phyloP scores from a whole-genome alignment of 1,284 basidiomycete species.

The Takashimella tepidaria region DNA sequence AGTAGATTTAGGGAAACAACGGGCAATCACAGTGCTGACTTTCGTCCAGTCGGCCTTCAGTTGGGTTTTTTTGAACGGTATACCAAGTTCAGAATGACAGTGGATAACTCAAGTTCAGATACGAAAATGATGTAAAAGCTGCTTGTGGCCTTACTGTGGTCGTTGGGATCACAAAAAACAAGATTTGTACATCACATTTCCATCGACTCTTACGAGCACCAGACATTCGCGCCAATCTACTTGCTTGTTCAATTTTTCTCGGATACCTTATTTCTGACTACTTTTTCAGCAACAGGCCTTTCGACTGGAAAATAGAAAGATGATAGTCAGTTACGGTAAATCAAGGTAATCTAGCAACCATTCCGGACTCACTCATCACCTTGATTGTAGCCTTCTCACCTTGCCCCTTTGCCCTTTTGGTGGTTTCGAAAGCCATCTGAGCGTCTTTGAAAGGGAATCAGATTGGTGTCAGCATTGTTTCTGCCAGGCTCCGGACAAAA shows the following conservation, averaged over 20 bases:
- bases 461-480: constrained; percentile 7
- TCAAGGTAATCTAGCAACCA: too few relatives aligned
- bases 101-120: too few relatives aligned
- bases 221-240: too few relatives aligned
- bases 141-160: too few relatives aligned
- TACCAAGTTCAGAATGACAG: too few relatives aligned
- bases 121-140: too few relatives aligned
- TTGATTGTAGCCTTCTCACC: constrained; percentile 47
- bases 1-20: neutral
- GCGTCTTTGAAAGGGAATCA: constrained; percentile 54
- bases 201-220: too few relatives aligned
- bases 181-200: too few relatives aligned
- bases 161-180: too few relatives aligned
- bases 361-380: constrained; percentile 18
- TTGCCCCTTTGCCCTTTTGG: constrained; percentile 60
- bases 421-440: constrained; percentile 50
- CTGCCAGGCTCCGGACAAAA: neutral
- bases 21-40: too few relatives aligned
- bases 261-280: too few relatives aligned
- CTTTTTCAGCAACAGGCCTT: neutral
- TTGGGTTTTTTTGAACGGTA: neutral
- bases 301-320: neutral
- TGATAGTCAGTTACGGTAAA: neutral
- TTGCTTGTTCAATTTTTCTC: too few relatives aligned
- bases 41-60: neutral